A percentile compares a stretch with the other conserved stretches of the same genome.
Conservation (phyloP, 495 filamentous ascomycete species). For the Trichoderma virens region DNA sequence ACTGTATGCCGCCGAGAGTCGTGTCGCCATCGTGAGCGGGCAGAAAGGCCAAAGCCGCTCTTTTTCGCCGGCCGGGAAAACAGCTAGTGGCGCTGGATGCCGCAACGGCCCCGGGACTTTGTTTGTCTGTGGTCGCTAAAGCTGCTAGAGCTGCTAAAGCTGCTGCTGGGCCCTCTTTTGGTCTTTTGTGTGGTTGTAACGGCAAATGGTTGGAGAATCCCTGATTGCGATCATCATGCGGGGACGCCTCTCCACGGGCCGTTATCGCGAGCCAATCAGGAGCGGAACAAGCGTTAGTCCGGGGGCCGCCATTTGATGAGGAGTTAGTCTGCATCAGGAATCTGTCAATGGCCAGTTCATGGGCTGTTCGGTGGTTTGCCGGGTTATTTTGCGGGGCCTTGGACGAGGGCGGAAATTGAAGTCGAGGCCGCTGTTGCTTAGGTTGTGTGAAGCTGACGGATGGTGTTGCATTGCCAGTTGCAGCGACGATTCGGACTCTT, state of each 20-base stretch:
- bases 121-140: background rate
- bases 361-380: background rate
- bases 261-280: constrained; percentile 3
- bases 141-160: too few relatives aligned
- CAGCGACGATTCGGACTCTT: background rate
- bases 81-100: background rate
- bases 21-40: background rate
- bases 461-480: background rate
- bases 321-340: background rate
- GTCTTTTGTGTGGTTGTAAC: too few relatives aligned
- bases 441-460: background rate
- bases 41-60: background rate
- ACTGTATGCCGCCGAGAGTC: too few relatives aligned
- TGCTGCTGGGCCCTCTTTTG: too few relatives aligned
- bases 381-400: constrained; percentile 4
- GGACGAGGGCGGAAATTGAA: background rate
- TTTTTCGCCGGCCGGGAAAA: background rate
- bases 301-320: background rate
- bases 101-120: background rate
- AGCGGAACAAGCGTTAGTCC: background rate
- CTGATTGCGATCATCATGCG: constrained; percentile 1
- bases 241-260: constrained; percentile 5
- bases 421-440: background rate
- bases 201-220: constrained; percentile 2
- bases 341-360: background rate